These are phyloP conservation scores for Plasmodium gonderi DNA, from an alignment of 169 alveolate genomes.

Conservation along the genomic window DNA sequence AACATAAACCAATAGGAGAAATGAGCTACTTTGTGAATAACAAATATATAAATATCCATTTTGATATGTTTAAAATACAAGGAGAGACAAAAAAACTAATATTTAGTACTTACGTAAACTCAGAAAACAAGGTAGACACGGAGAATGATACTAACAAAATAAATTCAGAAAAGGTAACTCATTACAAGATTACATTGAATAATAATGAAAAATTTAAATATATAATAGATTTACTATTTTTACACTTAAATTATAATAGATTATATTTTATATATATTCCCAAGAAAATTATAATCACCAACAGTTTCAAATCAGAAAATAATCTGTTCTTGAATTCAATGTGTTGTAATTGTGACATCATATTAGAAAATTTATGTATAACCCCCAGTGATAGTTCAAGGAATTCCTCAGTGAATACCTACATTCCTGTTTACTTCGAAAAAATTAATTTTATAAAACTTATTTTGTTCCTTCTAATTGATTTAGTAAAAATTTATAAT, in stretches of 20 bases:
- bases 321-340: conserved; percentile 30
- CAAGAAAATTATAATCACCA: not conserved
- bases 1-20: conserved; percentile 48
- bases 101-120: conserved; percentile 43
- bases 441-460: conserved; percentile 35
- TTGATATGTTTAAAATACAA: conserved; percentile 52
- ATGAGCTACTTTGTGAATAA: conserved; percentile 50
- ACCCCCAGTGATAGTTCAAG: conserved; percentile 9
- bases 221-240: conserved; percentile 56
- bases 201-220: conserved; percentile 45
- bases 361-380: conserved; percentile 55
- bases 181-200: conserved; percentile 53
- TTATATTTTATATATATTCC: conserved; percentile 54
- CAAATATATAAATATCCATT: conserved; percentile 20
- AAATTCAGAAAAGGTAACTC: not conserved
- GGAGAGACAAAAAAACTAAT: conserved; percentile 29
- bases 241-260: conserved; percentile 68
- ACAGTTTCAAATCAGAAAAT: conserved; percentile 11
- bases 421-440: conserved; percentile 42
- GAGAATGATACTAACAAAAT: not conserved
- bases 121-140: not conserved
- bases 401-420: not conserved
- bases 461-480: conserved; percentile 43
- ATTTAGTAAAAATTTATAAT: conserved; percentile 40
- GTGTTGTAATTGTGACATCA: conserved; percentile 39